Base-by-base conservation (phyloP, 2,329 filamentous ascomycete species). In the Penicillium verrucosum region DNA sequence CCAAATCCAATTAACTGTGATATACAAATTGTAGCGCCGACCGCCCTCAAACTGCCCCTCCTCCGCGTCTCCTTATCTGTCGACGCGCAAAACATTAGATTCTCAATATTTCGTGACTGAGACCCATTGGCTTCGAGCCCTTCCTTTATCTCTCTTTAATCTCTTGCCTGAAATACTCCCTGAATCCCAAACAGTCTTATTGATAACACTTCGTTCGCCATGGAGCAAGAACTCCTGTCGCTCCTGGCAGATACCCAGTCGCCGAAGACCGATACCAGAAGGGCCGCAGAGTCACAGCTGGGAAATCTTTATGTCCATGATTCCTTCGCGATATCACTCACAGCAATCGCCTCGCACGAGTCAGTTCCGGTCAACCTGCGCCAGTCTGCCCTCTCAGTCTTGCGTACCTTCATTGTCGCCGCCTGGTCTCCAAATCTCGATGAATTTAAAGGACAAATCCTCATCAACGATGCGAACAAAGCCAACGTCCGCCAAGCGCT, bases 141-240 rank as follows among this genome's bases (percentile, higher is more conserved):
- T 25, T 45, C 11, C 23, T 36, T 11, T 11, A n/a, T 37, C 27
- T 36, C 29, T 41, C 9, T 21, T 46, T 29, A 12, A 37, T 21
- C 7, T 29, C n/a, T 32, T n/a, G 14, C 16, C 16, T 21, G n/a
- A 14, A 18, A 9, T n/a, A 5, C 21, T 1, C 9, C 3, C 8
- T 5, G 9, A 36, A 25, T 9, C 18, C 3, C 18, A 38, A 34
- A 12, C 18, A 32, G 18, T 12, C 37, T 51, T 56, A 57, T 51
- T 49, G 21, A 60, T 56, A 53, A 56, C 18, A 43, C 8, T 49
- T 30, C 21, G 18, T 18, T 56, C 60, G 71, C 70, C 68, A 96
- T 96, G 92, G 92, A 96, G 83, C 88, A 95, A 78, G 88, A 96
- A 81, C 85, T 99, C 75, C 87, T 94, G 68, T 87, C 88, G 75